Conservation (phyloP, 345 rosid genomes). For the Toxicodendron radicans region DNA sequence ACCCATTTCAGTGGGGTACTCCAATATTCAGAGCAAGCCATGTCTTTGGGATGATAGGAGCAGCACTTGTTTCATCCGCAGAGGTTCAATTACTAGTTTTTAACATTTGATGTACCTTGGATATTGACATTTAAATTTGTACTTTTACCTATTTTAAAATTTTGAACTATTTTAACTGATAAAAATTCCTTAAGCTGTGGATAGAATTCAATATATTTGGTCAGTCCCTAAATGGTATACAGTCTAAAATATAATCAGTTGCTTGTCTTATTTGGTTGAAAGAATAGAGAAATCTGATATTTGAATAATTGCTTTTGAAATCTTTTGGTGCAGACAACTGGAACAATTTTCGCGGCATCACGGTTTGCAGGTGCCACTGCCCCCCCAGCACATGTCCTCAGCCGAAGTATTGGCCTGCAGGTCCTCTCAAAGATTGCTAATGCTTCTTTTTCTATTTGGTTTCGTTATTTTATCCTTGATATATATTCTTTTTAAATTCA, state of each 20-base stretch:
- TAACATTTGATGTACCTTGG: background rate
- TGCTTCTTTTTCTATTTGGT: background rate
- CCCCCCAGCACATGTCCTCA: constrained; percentile 89
- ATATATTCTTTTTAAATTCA: background rate
- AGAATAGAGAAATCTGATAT: constrained; percentile 8
- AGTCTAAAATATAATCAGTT: background rate
- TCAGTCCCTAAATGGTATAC: background rate
- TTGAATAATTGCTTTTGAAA: constrained; percentile 7
- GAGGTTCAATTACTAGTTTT: constrained; percentile 52
- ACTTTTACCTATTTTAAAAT: constrained; percentile 6
- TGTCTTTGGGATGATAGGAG: constrained; percentile 95
- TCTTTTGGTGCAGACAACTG: constrained; percentile 68
- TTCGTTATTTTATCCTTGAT: background rate
- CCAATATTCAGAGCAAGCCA: constrained; percentile 94
- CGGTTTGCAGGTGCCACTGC: constrained; percentile 92
- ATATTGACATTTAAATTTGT: background rate
- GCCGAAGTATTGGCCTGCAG: constrained; percentile 91
- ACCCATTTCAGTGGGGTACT: constrained; percentile 98
- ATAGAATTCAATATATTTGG: background rate
- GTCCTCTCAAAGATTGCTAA: constrained; percentile 32
- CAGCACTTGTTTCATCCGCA: constrained; percentile 84
- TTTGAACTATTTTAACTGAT: background rate
- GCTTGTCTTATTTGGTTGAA: background rate
- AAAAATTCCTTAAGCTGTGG: background rate
- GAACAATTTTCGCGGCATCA: constrained; percentile 76